Evolutionary conservation across 306 rosid genomes (phyloP).

Genomic region (Dicorynia guianensis): DNA sequence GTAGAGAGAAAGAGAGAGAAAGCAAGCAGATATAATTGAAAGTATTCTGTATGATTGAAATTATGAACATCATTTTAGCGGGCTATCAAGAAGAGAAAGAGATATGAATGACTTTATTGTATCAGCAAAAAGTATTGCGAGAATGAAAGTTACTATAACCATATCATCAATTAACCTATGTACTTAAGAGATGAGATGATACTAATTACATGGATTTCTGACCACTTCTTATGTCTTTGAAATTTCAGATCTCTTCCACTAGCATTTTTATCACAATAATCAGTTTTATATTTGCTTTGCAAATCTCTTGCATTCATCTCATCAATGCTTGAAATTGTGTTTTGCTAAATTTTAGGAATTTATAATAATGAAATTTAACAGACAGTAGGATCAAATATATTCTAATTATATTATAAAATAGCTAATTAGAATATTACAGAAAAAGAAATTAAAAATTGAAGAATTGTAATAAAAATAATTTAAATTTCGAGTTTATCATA

Average conservation of each 20-base stretch:
- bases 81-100: neutral
- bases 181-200: neutral
- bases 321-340: neutral
- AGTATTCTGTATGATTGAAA: no score
- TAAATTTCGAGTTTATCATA: neutral
- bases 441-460: neutral
- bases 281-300: neutral
- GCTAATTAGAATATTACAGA: neutral
- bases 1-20: no score
- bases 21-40: no score
- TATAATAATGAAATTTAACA: neutral
- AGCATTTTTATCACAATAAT: neutral
- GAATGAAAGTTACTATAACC: neutral
- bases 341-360: neutral
- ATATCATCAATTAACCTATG: neutral
- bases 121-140: neutral
- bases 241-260: neutral
- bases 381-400: neutral
- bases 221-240: neutral
- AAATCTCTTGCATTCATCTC: neutral
- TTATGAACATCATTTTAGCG: neutral
- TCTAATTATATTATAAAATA: neutral
- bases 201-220: neutral
- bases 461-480: neutral
- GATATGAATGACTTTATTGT: conserved; percentile 2